phyloP scores from a whole-genome alignment of 306 rosid species.

The Trifolium fragiferum region DNA sequence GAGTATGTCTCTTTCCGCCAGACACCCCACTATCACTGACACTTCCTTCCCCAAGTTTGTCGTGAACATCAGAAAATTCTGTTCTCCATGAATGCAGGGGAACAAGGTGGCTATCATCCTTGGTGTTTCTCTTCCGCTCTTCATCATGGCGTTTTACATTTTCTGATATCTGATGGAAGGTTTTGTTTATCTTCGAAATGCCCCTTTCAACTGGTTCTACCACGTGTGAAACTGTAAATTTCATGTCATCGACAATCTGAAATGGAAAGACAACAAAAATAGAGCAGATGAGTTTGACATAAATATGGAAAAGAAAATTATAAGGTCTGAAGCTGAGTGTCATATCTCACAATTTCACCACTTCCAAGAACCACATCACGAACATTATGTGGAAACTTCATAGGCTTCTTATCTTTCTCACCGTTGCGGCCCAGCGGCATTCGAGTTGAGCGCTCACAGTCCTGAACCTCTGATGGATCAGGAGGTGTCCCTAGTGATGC shows the following conservation, averaged over 20 bases:
- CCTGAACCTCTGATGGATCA: conserved; percentile 92
- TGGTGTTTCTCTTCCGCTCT: conserved; percentile 69
- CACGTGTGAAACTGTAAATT: conserved; percentile 87
- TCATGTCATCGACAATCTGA: conserved; percentile 99
- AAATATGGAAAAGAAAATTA: background rate
- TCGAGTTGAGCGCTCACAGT: conserved; percentile 76
- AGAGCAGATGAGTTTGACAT: conserved; percentile 23
- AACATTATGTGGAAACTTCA: conserved; percentile 86
- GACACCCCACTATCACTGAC: conserved; percentile 82
- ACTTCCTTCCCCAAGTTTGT: conserved; percentile 73
- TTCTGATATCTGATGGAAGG: conserved; percentile 89
- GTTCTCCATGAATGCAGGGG: conserved; percentile 72
- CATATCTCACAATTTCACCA: conserved; percentile 85
- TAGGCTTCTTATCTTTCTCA: conserved; percentile 62
- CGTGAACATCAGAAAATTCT: conserved; percentile 77
- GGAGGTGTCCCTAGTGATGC: conserved; percentile 88
- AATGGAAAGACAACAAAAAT: conserved; percentile 36
- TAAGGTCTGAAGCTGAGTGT: conserved; percentile 30
- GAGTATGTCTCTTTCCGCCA: conserved; percentile 58
- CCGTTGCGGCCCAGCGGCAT: conserved; percentile 61
- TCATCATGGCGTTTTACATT: conserved; percentile 87
- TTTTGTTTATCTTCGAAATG: conserved; percentile 75
- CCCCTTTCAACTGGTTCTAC: conserved; percentile 98
- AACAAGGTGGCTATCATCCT: conserved; percentile 77
- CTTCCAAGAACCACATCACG: conserved; percentile 94